These are phyloP conservation scores for Nannochloropsis salina DNA, from an alignment of 108 stramenopile genomes.

Conservation along the genomic window DNA sequence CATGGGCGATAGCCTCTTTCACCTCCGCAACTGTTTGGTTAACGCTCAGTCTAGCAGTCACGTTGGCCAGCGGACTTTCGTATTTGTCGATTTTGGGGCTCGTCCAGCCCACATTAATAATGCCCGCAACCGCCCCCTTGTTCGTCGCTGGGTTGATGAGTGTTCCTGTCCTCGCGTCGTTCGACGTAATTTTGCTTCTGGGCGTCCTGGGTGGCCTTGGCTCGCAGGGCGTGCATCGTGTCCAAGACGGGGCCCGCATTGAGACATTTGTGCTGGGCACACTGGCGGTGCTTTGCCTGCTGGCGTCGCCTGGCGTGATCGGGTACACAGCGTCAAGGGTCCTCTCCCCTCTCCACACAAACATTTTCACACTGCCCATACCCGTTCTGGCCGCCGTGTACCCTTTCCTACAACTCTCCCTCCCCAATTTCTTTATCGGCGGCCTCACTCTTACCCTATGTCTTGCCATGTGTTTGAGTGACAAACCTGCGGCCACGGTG, in stretches of 20 bases:
- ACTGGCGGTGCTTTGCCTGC: neutral
- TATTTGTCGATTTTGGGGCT: neutral
- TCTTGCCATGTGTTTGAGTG: neutral
- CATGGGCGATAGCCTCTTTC: slow-evolving; percentile 16
- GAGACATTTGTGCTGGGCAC: neutral
- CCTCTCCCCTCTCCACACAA: slow-evolving; percentile 9
- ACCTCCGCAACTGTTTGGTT: neutral
- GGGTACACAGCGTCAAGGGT: neutral
- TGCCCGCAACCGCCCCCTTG: neutral
- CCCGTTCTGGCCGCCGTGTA: neutral
- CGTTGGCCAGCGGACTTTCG: neutral
- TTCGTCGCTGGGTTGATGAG: neutral
- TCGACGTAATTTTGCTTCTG: neutral
- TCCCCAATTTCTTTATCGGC: neutral
- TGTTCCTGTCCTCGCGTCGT: slow-evolving; percentile 1
- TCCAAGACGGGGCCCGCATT: neutral
- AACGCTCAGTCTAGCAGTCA: neutral
- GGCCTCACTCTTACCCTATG: neutral
- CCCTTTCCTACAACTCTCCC: neutral
- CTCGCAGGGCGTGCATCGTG: neutral
- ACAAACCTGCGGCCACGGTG: neutral
- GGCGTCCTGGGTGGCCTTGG: neutral
- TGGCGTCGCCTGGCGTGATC: neutral
- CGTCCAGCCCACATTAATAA: neutral
- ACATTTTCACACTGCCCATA: neutral